Percentiles rank a stretch among this genome's conserved stretches.
phyloP scores from a whole-genome alignment of 768 basidiomycete genomes.

The Tricholoma terreum region DNA sequence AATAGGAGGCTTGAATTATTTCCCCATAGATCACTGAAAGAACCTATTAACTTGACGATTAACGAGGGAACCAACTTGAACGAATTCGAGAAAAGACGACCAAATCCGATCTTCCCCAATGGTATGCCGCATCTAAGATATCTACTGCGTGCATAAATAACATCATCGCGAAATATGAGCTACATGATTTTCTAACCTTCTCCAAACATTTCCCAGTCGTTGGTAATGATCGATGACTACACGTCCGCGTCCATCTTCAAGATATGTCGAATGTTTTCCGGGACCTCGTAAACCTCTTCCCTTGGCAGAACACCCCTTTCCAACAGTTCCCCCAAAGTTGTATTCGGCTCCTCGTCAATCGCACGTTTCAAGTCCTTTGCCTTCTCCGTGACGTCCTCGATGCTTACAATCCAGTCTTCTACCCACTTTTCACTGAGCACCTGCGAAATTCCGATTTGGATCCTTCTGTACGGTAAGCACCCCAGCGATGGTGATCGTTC shows the following conservation, averaged over 20 bases:
- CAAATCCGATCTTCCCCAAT: no score
- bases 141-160: no score
- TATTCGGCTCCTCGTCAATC: slow-evolving; percentile 2
- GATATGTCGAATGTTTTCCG: slow-evolving; percentile 1
- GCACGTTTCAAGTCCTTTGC: slow-evolving; percentile 7
- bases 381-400: slow-evolving; percentile 13
- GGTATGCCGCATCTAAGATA: no score
- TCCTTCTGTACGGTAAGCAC: slow-evolving; percentile 11
- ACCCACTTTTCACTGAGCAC: slow-evolving; percentile 10
- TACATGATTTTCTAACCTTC: no score
- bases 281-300: slow-evolving; percentile 10
- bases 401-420: slow-evolving; percentile 13
- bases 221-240: no score
- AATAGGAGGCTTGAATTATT: no score
- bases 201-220: no score
- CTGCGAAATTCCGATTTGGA: slow-evolving; percentile 15
- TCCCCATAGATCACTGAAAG: no score
- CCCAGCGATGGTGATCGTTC: slow-evolving; percentile 11
- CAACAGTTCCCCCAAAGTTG: slow-evolving; percentile 3
- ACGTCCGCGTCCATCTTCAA: slow-evolving; percentile 12
- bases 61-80: no score
- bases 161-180: no score
- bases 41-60: no score
- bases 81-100: no score
- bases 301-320: slow-evolving; percentile 5